phyloP scores from a whole-genome alignment of 495 filamentous ascomycete genomes.

The Penicillium herquei region DNA sequence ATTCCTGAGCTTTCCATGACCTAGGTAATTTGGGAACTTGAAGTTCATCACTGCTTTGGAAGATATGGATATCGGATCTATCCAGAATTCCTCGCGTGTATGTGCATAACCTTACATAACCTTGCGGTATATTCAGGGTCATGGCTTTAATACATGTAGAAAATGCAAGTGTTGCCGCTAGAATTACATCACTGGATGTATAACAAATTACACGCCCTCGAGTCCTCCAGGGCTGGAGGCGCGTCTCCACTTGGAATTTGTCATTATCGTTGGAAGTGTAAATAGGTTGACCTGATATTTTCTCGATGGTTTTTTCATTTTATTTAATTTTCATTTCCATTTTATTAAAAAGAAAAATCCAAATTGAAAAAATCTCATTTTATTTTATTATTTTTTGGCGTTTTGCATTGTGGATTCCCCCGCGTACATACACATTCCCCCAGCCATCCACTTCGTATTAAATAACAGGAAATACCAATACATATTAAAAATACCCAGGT shows the following conservation, averaged over 20 bases:
- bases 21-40: no score
- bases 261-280: neutral
- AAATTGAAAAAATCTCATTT: no score
- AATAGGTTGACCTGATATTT: neutral
- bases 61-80: no score
- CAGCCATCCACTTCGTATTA: constrained; percentile 6
- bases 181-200: neutral
- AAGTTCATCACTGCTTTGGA: no score
- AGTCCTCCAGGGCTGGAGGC: neutral
- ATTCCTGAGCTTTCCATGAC: no score
- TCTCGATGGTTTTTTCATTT: neutral
- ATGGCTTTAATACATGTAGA: no score
- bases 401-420: constrained; percentile 9
- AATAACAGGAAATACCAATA: neutral
- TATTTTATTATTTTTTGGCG: constrained; percentile 1
- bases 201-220: neutral
- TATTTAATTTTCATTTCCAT: neutral
- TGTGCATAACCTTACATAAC: no score
- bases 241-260: constrained; percentile 19
- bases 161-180: no score
- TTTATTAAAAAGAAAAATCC: no score
- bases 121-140: neutral
- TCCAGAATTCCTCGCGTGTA: no score
- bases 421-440: constrained; percentile 4
- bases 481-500: neutral